Percentiles rank a stretch among this genome's conserved stretches.
phyloP scores from a whole-genome alignment of 345 rosid species.

The Gossypium anomalum region DNA sequence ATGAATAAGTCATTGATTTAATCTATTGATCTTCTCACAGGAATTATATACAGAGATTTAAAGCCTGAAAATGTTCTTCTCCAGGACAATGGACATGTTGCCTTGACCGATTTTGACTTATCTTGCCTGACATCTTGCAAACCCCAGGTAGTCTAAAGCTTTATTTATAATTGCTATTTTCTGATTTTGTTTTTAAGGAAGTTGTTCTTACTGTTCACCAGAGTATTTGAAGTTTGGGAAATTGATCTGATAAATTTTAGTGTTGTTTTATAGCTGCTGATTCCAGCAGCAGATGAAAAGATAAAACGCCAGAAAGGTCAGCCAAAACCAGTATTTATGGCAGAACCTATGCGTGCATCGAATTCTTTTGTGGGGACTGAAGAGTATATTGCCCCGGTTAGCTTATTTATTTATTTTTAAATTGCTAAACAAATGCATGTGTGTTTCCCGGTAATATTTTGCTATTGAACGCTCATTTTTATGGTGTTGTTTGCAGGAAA shows the following conservation, averaged over 20 bases:
- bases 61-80: slow-evolving; percentile 89
- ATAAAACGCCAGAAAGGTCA: slow-evolving; percentile 44
- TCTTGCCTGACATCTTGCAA: slow-evolving; percentile 92
- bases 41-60: slow-evolving; percentile 84
- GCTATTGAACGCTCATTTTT: neutral
- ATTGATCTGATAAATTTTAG: neutral
- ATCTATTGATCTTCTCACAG: slow-evolving; percentile 27
- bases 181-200: no score
- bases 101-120: slow-evolving; percentile 84
- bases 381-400: slow-evolving; percentile 94
- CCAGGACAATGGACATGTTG: slow-evolving; percentile 68
- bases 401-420: slow-evolving; percentile 17
- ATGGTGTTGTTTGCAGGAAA: slow-evolving; percentile 49
- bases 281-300: slow-evolving; percentile 55
- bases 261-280: slow-evolving; percentile 49
- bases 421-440: neutral
- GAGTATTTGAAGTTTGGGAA: neutral
- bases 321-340: slow-evolving; percentile 74
- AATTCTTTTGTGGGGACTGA: slow-evolving; percentile 98
- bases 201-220: neutral
- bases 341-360: slow-evolving; percentile 95
- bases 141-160: slow-evolving; percentile 57
- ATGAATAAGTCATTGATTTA: neutral
- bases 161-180: neutral
- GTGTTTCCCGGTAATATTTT: neutral